phyloP scores from a whole-genome alignment of 225 moss, liverwort and hornwort genomes.

The Antitrichia curtipendula region DNA sequence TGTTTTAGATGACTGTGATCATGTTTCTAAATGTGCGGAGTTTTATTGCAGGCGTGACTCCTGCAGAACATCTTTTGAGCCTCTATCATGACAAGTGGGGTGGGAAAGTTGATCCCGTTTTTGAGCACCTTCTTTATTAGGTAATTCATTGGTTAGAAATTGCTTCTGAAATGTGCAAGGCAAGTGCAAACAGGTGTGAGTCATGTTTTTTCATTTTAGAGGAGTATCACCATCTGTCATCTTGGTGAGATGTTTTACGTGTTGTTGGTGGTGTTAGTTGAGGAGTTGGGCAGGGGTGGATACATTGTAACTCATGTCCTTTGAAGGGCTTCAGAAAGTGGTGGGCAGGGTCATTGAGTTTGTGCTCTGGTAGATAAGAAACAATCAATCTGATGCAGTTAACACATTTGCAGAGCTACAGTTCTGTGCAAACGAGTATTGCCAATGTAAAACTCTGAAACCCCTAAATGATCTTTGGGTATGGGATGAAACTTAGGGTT shows the following conservation, averaged over 20 bases:
- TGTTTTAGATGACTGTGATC: neutral
- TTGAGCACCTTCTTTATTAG: constrained; percentile 55
- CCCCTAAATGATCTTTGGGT: neutral
- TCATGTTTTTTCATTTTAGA: neutral
- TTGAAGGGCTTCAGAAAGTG: neutral
- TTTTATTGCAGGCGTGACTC: constrained; percentile 47
- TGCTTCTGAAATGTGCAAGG: neutral
- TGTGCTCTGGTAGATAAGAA: neutral
- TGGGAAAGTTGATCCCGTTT: constrained; percentile 57
- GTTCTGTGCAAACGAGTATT: neutral
- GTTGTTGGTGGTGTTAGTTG: neutral
- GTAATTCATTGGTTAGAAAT: neutral
- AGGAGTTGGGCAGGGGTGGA: neutral
- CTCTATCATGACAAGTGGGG: constrained; percentile 75
- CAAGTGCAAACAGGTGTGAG: neutral
- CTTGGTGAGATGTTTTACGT: neutral
- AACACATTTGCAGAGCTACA: neutral
- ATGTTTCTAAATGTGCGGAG: neutral
- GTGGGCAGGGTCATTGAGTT: neutral
- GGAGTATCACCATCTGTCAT: neutral
- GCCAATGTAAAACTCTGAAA: neutral
- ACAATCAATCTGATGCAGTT: neutral
- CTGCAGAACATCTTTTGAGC: constrained; percentile 66
- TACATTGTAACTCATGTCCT: neutral
- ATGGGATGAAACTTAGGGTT: neutral